Conservation (phyloP, 768 basidiomycete species). For the Tremella mesenterica region DNA sequence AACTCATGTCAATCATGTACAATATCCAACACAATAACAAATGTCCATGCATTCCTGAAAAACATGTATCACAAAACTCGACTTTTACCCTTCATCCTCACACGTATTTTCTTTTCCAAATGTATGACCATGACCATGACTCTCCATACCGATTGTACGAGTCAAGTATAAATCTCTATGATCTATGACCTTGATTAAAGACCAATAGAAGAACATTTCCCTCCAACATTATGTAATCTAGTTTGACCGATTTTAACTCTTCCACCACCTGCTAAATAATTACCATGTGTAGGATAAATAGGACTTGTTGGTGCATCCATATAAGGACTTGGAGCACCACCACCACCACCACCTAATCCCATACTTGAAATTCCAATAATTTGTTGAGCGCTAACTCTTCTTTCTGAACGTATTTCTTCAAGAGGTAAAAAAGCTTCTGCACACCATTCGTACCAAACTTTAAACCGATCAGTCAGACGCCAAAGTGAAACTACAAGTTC, state of each 20-base stretch:
- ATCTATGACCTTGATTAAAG: too few species aligned
- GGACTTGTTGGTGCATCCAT: conserved; percentile 52
- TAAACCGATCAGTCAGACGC: conserved; percentile 65
- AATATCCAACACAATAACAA: too few species aligned
- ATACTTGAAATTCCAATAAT: background rate
- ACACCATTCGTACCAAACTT: conserved; percentile 98
- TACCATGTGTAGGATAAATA: background rate
- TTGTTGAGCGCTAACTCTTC: too few species aligned
- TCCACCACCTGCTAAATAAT: conserved; percentile 4
- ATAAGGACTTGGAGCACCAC: conserved; percentile 55
- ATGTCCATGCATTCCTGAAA: too few species aligned
- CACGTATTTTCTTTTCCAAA: too few species aligned
- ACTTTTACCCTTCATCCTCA: too few species aligned
- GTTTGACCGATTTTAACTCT: conserved; percentile 87
- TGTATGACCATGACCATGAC: too few species aligned
- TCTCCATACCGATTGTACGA: too few species aligned
- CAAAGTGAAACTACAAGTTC: conserved; percentile 90
- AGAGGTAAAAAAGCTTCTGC: conserved; percentile 82
- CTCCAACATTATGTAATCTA: conserved; percentile 79
- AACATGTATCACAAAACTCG: too few species aligned
- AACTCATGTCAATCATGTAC: too few species aligned
- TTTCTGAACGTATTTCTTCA: background rate
- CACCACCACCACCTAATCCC: background rate
- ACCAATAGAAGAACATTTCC: conserved; percentile 89
- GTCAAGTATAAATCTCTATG: too few species aligned